phyloP scores from a whole-genome alignment of 2,329 filamentous ascomycete genomes.

The Diaporthe aspalathi region DNA sequence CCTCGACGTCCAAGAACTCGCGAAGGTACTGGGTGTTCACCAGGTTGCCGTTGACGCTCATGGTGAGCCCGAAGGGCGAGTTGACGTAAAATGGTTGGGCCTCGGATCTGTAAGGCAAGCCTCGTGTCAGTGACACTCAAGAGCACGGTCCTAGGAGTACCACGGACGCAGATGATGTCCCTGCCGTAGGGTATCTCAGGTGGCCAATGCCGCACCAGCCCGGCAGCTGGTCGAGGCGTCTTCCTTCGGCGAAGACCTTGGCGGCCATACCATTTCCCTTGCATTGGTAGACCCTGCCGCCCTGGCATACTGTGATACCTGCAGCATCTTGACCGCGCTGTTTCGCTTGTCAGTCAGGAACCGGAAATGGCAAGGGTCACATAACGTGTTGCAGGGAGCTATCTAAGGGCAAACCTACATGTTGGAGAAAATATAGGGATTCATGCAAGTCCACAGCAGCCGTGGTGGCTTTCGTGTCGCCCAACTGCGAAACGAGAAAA shows the following conservation, averaged over 20 bases:
- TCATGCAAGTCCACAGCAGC: constrained; percentile 72
- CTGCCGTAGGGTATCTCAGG: constrained; percentile 89
- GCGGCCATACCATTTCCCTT: constrained; percentile 86
- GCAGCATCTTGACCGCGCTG: constrained; percentile 84
- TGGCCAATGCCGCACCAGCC: constrained; percentile 91
- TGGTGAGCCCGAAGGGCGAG: constrained; percentile 82
- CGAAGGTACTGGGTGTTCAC: constrained; percentile 80
- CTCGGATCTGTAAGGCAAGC: constrained; percentile 70
- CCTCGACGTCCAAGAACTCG: constrained; percentile 79
- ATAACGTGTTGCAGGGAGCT: too few species aligned
- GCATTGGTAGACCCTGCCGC: constrained; percentile 77
- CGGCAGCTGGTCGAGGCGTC: constrained; percentile 77
- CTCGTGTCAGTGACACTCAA: constrained; percentile 5
- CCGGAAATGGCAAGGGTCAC: background rate
- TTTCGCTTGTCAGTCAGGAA: background rate
- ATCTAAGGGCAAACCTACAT: constrained; percentile 52
- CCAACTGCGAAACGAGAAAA: constrained; percentile 50
- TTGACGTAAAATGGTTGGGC: constrained; percentile 96
- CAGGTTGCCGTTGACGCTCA: constrained; percentile 89
- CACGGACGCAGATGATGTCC: constrained; percentile 48
- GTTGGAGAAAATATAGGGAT: constrained; percentile 74
- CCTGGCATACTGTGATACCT: constrained; percentile 79
- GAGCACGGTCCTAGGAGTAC: constrained; percentile 27
- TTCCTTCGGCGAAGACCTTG: constrained; percentile 85
- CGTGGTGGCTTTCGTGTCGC: constrained; percentile 38